A percentile compares a stretch with the other conserved stretches of the same genome.
These are phyloP conservation scores for Penicillium sp. DNA, from an alignment of 2,329 filamentous ascomycete genomes.

Conservation along the genomic window DNA sequence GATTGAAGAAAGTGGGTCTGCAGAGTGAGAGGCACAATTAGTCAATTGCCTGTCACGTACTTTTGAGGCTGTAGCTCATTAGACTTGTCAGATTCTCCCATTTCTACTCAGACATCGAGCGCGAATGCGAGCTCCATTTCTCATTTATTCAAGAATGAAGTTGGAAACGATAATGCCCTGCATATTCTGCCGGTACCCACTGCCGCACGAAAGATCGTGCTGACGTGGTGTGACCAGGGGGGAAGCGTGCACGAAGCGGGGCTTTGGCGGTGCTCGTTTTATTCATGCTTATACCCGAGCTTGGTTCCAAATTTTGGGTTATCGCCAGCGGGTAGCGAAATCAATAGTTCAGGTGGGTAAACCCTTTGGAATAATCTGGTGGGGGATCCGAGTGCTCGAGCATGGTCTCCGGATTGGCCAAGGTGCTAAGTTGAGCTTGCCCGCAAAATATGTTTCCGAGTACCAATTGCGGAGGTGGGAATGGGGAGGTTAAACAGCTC, in stretches of 20 bases:
- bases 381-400: not conserved
- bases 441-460: not conserved
- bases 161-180: not conserved
- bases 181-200: not conserved
- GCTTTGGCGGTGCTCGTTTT: not conserved
- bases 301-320: slow-evolving; percentile 12
- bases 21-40: not conserved
- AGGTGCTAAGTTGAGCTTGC: not conserved
- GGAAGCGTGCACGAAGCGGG: not conserved
- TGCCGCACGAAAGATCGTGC: not conserved
- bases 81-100: slow-evolving; percentile 7
- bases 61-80: not conserved
- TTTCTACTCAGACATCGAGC: not conserved
- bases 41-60: slow-evolving; percentile 11
- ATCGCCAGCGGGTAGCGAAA: not conserved
- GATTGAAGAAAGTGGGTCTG: slow-evolving; percentile 8
- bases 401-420: not conserved
- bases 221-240: not conserved
- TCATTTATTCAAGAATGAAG: not conserved
- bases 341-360: slow-evolving; percentile 1
- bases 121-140: not conserved
- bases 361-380: not conserved
- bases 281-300: not conserved
- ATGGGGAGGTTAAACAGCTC: not conserved
- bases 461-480: not conserved